Evolutionary conservation across 371 early-diverging fungal species (phyloP), one percentile per base, ranked within the genome.

Genomic region (Mortierella sp.): DNA sequence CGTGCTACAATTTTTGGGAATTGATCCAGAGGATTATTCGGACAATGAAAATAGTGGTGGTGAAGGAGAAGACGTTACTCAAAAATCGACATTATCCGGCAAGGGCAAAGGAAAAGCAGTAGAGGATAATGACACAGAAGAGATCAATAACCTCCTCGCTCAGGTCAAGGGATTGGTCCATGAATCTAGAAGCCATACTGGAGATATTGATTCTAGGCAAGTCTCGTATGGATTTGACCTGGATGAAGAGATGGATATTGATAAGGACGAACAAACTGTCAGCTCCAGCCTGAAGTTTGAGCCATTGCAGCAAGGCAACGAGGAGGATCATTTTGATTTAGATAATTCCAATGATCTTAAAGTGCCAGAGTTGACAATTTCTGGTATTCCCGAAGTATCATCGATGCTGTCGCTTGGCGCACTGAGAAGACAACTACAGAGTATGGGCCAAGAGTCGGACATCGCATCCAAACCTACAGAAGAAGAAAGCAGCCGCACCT

Each of bases 1-100:
- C 28, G 69, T 80, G 10, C 69, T 80, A 3, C 40, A 71, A 15
- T 80, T 80, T 43, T 53, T 80, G 43, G 81, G 81, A 15, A 80
- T 80, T 50, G 59, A 75, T 21, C 65, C 81, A 1, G 69, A 58
- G 3, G 81, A 74, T 3, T 38, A 38, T 24, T 71, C 71, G 10
- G 72, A 57, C 32, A 40, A 28, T 36, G 59, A 70, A 8, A 32
- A 66, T 9, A 71, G 70, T 16, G 61, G 58, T 9, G 55, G 58
- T 43, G 33, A 63, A 1, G 69, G 62, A 15, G 68, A 57, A 4
- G 62, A 43, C 19, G n/a, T 45, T 19, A 43, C 32, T 13, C 52
- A 43, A 1, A 3, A 22, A 19, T 8, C 41, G 0, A 16, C 16
- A 24, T 55, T 45, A 11, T 6, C 50, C 1, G 22, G 11, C 48